Evolutionary conservation across 176 grass and related monocot genomes (phyloP), one percentile per base, ranked within the genome.

Genomic region (Metroxylon sagu): DNA sequence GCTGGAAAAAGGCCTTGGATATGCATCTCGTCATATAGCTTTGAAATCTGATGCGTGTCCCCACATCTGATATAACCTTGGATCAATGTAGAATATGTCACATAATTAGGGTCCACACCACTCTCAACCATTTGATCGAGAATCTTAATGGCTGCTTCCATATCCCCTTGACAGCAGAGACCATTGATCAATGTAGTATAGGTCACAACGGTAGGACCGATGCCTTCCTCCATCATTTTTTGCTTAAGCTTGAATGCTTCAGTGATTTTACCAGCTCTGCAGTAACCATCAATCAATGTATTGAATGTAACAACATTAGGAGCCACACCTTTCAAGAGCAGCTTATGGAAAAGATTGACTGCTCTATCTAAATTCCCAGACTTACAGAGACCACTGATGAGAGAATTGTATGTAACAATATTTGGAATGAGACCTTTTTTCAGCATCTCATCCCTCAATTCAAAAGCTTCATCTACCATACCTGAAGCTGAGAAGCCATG

Each of bases 121-220:
- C 83, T 83, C 69, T 88, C 80, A 67, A 97, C 85, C 92, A 97
- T 91, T 88, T 97, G 87, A 63, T 88, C 83, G 68, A 97, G 66
- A 67, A 97, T 70, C 23, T 86, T 89, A 68, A 88, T 83, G 75
- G 92, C 80, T 79, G 90, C 87, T 73, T 97, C 78, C 83, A 87
- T 91, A 66, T 97, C 83, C 52, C 92, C 92, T 69, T 83, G 66
- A 67, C 48, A 72, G 66, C 92, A 97, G 19, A 97, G 73, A 73
- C 92, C 92, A 80, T 87, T 73, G 48, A 97, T 91, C 70, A 97
- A 75, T 73, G 77, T 91, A 71, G 87, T 85, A 83, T 97, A 97
- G 21, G 92, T 97, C 72, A 77, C 64, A 61, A 91, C 84, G 7
- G 57, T 91, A 57, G 83, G 92, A 59, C 71, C 67, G 72, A 97